Evolutionary conservation across 2,329 filamentous ascomycete species (phyloP), one percentile per base, ranked within the genome.

Genomic region (Monosporascus sp.): DNA sequence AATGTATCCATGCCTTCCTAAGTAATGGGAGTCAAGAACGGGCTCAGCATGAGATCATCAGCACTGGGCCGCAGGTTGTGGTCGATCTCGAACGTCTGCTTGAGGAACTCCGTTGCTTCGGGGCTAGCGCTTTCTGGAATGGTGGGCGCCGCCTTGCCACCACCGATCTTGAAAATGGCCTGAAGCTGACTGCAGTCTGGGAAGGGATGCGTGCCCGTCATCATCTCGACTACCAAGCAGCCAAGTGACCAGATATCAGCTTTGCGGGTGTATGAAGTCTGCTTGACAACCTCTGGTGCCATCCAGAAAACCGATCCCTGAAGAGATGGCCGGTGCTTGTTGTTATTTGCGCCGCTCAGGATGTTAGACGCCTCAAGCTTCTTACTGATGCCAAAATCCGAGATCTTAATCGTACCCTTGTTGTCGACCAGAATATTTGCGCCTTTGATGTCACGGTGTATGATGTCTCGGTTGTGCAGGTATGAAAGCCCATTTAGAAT

Each of bases 301-400:
- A 99, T 99, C 94, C 94, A 99, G 75, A 97, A 99, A 50, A 99
- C 94, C 25, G 91, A 97, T 15, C 94, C 94, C 70, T 99, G 94
- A 3, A 99, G 82, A 1, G 93, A 97, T 3, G 85, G 84, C 5
- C 84, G 77, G 64, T 88, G 79, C 68, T 84, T 85, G 70, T 81
- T 84, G 71, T 84, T 85, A 65, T 79, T 82, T 65, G 77, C 86
- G 62, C 78, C 86, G 65, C 70, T 84, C 47, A 96, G 83, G 45
- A 97, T 83, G 55, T 92, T 94, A 53, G 90, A 87, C 15, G 91
- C 91, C 72, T 97, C 93, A 41, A 97, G 88, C 70, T 96, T 95
- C 79, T 99, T 99, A 56, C 89, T 95, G 68, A 99, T 97, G 67
- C 94, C 94, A 63, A 99, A 99, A 77, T 99, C 94, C 8, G 93